Evolutionary conservation across 176 grass and related monocot genomes (phyloP), one percentile per base, ranked within the genome.

Genomic region (Bolboschoenus planiculmis): DNA sequence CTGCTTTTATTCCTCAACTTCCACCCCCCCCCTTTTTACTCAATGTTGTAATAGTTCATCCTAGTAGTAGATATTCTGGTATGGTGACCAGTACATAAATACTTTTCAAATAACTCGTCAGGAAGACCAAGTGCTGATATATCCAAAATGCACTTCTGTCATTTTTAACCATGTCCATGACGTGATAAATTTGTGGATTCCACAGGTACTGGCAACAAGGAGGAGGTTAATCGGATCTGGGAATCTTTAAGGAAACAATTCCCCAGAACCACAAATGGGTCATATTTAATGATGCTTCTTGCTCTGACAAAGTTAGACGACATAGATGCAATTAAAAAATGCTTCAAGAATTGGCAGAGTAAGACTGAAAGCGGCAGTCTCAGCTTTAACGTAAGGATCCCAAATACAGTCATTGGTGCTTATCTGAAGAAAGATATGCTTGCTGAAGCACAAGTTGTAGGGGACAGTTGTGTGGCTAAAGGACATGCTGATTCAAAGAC

Each of bases 331-430:
- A 59, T 92, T 83, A 90, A 86, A 78, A 86, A 85, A 64, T 84
- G 91, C 36, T 97, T 88, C 77, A 63, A 86, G 79, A 88, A 94
- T 27, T 97, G 94, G 94, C 87, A 94, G 66, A 88, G 85, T 79
- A 85, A 62, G 51, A 60, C 58, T 78, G 70, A 82, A 86, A 20
- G 63, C 16, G 33, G 30, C 3, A 18, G 15, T 20, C 31, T 37
- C 30, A 85, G 0, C 23, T 92, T 88, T 84, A 84, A 92, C 56
- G 15, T 87, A 39, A 94, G 56, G 54, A 75, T 97, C 44, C 81
- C 88, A 72, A 97, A 97, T 70, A 36, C 84, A 77, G 85, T 92
- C 88, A 89, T 90, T 20, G 79, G 80, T 27, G 84, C 61, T 46
- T 87, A 94, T 86, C 66, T 92, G 48, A 90, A 78, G 80, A 75